Base-by-base conservation (phyloP, 371 early-diverging fungal genomes). In the Saksenaea vasiformis region DNA sequence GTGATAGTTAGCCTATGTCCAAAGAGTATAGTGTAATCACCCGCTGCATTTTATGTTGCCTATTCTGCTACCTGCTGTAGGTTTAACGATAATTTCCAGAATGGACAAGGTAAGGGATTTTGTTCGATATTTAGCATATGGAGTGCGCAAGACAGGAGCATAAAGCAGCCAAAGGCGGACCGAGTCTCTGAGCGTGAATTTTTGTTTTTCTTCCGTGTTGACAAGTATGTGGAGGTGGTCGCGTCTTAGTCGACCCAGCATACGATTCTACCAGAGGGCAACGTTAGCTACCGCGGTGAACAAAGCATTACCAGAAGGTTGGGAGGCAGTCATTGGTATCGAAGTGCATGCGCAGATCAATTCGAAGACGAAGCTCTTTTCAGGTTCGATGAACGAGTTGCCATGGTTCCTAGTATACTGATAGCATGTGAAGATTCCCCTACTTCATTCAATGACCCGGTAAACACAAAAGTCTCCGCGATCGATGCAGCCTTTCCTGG, bases 401-500 rank as follows among this genome's bases (percentile, higher is more conserved):
- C 9, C 43, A 27, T 59, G 1, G 13, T 56, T 22, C 15, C 17
- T 26, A 14, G 15, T 19, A 28, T 38, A 28, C 11, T 38, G n/a
- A 31, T 1, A 17, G 24, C 13, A 17, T 34, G 19, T 51, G 14
- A 26, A 77, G 86, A 69, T 38, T 75, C 87, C 17, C 70, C 76
- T 0, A 85, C 85, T 1, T 76, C 80, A 0, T 87, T 85, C 66
- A 83, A 85, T 41, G 84, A 82, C 15, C 81, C 78, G 5, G 81
- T 87, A 2, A 97, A 95, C 65, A 85, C 88, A 9, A 85, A 90
- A 59, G 88, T 94, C 10, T 79, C 87, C 7, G 37, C 82, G 10
- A 75, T 93, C 41, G 97, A 97, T 64, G 89, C 91, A 0, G 95
- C 94, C 7, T 88, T 93, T 70, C 96, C 97, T 1, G 97, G 97